These are phyloP conservation scores for Moesziomyces aphidis DNA, from an alignment of 1,284 basidiomycete genomes.

Conservation along the genomic window DNA sequence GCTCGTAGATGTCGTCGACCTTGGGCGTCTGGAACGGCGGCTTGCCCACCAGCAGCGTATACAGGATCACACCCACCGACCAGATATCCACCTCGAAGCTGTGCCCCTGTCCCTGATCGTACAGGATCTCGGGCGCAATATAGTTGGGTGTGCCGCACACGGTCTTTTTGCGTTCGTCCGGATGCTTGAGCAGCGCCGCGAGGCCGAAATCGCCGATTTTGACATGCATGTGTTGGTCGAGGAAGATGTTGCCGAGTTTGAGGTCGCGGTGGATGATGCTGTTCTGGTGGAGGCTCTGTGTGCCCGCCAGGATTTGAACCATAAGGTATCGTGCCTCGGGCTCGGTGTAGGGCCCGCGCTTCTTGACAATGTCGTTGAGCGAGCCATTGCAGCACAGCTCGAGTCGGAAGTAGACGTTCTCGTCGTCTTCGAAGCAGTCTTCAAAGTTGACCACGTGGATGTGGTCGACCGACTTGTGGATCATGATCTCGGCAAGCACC, in stretches of 20 bases:
- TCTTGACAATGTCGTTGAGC: slow-evolving; percentile 88
- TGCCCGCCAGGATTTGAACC: slow-evolving; percentile 93
- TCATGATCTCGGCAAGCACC: slow-evolving; percentile 99
- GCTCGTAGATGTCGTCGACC: slow-evolving; percentile 75
- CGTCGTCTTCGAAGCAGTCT: slow-evolving; percentile 94
- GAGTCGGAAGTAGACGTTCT: slow-evolving; percentile 96
- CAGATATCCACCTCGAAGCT: slow-evolving; percentile 98
- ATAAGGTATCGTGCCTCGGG: slow-evolving; percentile 92
- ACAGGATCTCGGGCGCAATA: slow-evolving; percentile 96
- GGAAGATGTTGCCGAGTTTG: slow-evolving; percentile 94
- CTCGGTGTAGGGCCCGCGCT: slow-evolving; percentile 88
- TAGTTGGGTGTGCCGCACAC: slow-evolving; percentile 99
- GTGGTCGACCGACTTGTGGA: slow-evolving; percentile 89
- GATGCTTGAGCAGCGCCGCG: slow-evolving; percentile 94
- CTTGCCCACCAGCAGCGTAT: slow-evolving; percentile 90
- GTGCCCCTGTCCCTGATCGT: slow-evolving; percentile 94
- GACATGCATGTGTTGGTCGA: slow-evolving; percentile 91
- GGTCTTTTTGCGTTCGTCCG: slow-evolving; percentile 96
- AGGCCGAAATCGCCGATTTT: slow-evolving; percentile 98
- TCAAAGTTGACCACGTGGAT: slow-evolving; percentile 92
- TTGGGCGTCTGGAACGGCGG: slow-evolving; percentile 99
- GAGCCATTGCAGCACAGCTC: slow-evolving; percentile 89
- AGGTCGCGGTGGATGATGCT: slow-evolving; percentile 76
- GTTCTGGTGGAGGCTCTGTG: slow-evolving; percentile 94
- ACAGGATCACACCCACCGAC: slow-evolving; percentile 93